These are phyloP conservation scores for Penicillium griseofulvum DNA, from an alignment of 2,329 filamentous ascomycete genomes.

Conservation along the genomic window DNA sequence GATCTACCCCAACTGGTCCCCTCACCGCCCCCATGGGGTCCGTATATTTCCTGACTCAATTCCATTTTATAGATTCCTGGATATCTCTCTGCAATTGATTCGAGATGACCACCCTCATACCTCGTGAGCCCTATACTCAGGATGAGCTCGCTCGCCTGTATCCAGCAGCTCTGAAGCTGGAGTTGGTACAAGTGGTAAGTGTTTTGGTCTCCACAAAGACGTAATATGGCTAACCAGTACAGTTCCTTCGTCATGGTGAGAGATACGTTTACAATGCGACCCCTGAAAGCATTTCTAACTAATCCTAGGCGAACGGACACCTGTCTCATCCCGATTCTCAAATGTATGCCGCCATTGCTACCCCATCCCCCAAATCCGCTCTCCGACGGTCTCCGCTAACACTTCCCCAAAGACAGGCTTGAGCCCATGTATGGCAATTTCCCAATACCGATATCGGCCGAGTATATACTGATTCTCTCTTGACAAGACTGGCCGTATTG, in stretches of 20 bases:
- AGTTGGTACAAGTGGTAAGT: slow-evolving; percentile 79
- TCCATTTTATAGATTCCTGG: neutral
- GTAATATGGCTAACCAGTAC: slow-evolving; percentile 14
- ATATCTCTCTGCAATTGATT: neutral
- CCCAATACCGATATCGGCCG: neutral
- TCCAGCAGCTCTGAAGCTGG: slow-evolving; percentile 73
- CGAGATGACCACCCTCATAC: slow-evolving; percentile 73
- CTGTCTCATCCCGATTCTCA: slow-evolving; percentile 82
- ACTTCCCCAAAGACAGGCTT: slow-evolving; percentile 46
- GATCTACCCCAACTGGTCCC: slow-evolving; percentile 6
- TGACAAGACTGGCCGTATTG: slow-evolving; percentile 85
- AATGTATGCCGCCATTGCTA: slow-evolving; percentile 52
- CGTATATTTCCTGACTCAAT: slow-evolving; percentile 9
- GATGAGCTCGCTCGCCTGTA: slow-evolving; percentile 81
- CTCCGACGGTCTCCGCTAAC: slow-evolving; percentile 5
- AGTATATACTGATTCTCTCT: slow-evolving; percentile 16
- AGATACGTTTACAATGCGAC: slow-evolving; percentile 5
- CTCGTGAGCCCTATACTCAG: slow-evolving; percentile 71
- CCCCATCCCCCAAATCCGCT: neutral
- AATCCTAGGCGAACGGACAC: slow-evolving; percentile 66
- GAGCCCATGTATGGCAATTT: slow-evolving; percentile 42
- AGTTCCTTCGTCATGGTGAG: slow-evolving; percentile 72
- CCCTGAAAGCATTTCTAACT: slow-evolving; percentile 2
- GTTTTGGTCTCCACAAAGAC: neutral
- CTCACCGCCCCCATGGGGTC: slow-evolving; percentile 19